These are phyloP conservation scores for Canariomyces notabilis DNA, from an alignment of 2,329 filamentous ascomycete species.

Conservation along the genomic window DNA sequence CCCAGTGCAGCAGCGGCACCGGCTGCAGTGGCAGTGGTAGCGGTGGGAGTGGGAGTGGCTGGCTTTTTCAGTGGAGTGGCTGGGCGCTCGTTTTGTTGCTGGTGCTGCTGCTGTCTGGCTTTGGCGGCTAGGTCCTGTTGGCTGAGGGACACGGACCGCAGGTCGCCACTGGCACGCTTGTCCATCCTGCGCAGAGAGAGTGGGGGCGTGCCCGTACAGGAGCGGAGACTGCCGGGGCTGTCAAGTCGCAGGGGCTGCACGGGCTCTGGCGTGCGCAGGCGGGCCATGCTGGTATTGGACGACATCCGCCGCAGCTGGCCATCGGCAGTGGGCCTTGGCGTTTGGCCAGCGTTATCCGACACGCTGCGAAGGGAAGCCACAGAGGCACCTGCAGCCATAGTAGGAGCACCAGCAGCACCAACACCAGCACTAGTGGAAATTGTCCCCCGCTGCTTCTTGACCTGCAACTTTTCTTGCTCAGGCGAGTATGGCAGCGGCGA, in stretches of 20 bases:
- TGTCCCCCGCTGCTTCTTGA: constrained; percentile 22
- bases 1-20: constrained; percentile 21
- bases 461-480: constrained; percentile 41
- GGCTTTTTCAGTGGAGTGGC: not conserved
- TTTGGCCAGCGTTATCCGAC: constrained; percentile 32
- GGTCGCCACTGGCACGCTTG: constrained; percentile 67
- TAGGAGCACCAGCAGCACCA: not conserved
- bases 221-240: constrained; percentile 51
- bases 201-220: constrained; percentile 49
- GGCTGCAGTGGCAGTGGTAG: constrained; percentile 15
- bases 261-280: constrained; percentile 50
- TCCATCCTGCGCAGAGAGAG: constrained; percentile 63
- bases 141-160: constrained; percentile 63
- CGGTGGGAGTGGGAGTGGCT: not conserved
- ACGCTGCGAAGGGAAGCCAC: constrained; percentile 30
- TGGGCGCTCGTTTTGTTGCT: constrained; percentile 9
- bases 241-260: constrained; percentile 57
- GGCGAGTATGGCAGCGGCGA: constrained; percentile 34
- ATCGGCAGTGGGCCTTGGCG: constrained; percentile 6
- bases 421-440: not conserved
- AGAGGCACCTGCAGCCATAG: not conserved
- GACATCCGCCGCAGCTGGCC: constrained; percentile 37
- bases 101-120: constrained; percentile 34
- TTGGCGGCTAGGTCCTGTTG: constrained; percentile 42
- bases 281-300: constrained; percentile 51